Conservation (phyloP, 371 early-diverging fungal genomes). For the Mortierella sp. region DNA sequence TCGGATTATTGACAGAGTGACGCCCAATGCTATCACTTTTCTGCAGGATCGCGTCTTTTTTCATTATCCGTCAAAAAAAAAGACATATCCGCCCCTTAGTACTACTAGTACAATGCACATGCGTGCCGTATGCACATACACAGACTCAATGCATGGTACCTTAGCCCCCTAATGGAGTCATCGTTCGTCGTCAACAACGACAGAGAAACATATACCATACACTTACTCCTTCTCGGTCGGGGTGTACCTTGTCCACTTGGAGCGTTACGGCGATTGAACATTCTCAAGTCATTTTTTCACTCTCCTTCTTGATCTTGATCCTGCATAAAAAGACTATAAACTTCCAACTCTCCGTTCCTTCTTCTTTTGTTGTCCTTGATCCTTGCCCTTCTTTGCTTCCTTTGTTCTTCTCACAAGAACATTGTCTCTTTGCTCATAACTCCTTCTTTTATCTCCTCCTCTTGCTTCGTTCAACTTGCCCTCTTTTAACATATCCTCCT, state of each 20-base stretch:
- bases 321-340: neutral
- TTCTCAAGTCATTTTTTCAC: neutral
- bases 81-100: neutral
- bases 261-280: neutral
- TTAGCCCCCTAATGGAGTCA: neutral
- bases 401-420: neutral
- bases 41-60: conserved; percentile 4
- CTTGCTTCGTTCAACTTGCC: neutral
- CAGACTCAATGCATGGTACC: neutral
- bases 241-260: neutral
- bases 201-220: neutral
- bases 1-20: neutral
- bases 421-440: neutral
- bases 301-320: neutral
- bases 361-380: neutral
- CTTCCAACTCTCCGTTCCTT: neutral
- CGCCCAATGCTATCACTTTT: conserved; percentile 2
- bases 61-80: neutral
- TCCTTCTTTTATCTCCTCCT: neutral
- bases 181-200: conserved; percentile 4
- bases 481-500: neutral
- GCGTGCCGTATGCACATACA: neutral
- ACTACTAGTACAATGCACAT: neutral
- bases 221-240: neutral
- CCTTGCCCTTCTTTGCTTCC: neutral